Base-by-base conservation (phyloP, 2,329 filamentous ascomycete species). In the Monilinia polystroma region DNA sequence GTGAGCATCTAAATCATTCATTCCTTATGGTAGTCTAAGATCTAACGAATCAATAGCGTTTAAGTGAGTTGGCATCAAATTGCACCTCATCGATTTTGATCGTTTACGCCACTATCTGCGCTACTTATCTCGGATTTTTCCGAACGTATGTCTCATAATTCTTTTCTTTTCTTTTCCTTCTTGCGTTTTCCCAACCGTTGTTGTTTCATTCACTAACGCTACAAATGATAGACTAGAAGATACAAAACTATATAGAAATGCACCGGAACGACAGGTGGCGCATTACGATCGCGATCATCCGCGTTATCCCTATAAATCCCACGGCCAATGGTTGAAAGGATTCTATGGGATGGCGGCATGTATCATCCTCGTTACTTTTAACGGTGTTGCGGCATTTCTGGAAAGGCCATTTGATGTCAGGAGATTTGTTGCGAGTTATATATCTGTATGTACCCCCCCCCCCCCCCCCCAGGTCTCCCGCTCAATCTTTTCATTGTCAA, bases 71-170 rank as follows among this genome's bases (percentile, higher is more conserved):
- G 18, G 76, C 76, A 12, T 76, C 76, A 55, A 79, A 78, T 57
- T 78, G 75, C 64, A 77, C 77, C 1, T 77, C 78, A 7, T 78
- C 79, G 16, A 79, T 75, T 69, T 70, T 80, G n/a, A 77, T 80
- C 53, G 78, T 80, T 2, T 80, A 79, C 57, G 72, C 74, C 26
- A 75, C 76, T 18, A 79, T 80, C 20, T 80, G 78, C 63, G 78
- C 75, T 29, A 79, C 79, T 0, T 80, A 80, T 71, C 72, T 80
- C 49, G 75, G 68, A 38, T 79, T 79, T 69, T 79, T 75, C 70
- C 74, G 75, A 64, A 77, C 76, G 78, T 80, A 70, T 56, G 71
- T 64, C 20, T 51, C 26, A 20, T 12, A 16, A 1, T 29, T 43
- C 11, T 16, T 4, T 51, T 38, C 2, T 3, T 4, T 51, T 38